phyloP scores from a whole-genome alignment of 148 eudicot species.

The Fagopyrum homotropicum region DNA sequence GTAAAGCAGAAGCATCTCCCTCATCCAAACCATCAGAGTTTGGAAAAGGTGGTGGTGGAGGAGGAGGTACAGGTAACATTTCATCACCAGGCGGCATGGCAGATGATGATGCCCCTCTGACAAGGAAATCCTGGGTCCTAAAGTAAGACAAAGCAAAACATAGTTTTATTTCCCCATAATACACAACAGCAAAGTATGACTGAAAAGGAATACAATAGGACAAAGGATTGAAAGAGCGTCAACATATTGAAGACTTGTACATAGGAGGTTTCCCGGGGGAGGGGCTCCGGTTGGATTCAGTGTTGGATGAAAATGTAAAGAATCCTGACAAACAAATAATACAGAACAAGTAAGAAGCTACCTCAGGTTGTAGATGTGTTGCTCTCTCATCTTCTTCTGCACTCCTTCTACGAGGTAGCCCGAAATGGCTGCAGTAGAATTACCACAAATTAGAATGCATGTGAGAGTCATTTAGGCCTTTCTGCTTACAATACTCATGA shows the following conservation, averaged over 20 bases:
- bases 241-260: slow-evolving; percentile 93
- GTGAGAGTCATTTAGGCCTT: neutral
- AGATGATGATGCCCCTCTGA: slow-evolving; percentile 46
- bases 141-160: slow-evolving; percentile 11
- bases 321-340: slow-evolving; percentile 46
- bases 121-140: slow-evolving; percentile 74
- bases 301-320: slow-evolving; percentile 91
- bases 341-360: slow-evolving; percentile 24
- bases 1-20: slow-evolving; percentile 37
- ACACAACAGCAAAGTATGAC: neutral
- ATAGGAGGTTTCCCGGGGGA: slow-evolving; percentile 98
- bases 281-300: slow-evolving; percentile 98
- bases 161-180: neutral
- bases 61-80: slow-evolving; percentile 44
- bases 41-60: slow-evolving; percentile 57
- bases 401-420: slow-evolving; percentile 62
- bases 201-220: neutral
- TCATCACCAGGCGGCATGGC: slow-evolving; percentile 47
- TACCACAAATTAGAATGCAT: slow-evolving; percentile 1
- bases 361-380: slow-evolving; percentile 82
- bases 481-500: neutral
- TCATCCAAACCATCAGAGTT: slow-evolving; percentile 39
- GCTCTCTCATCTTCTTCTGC: slow-evolving; percentile 89
- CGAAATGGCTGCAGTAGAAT: slow-evolving; percentile 74
- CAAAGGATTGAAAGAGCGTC: neutral